Evolutionary conservation across 1,284 basidiomycete genomes (phyloP), one percentile per base, ranked within the genome.

Genomic region (Irpex sp.): DNA sequence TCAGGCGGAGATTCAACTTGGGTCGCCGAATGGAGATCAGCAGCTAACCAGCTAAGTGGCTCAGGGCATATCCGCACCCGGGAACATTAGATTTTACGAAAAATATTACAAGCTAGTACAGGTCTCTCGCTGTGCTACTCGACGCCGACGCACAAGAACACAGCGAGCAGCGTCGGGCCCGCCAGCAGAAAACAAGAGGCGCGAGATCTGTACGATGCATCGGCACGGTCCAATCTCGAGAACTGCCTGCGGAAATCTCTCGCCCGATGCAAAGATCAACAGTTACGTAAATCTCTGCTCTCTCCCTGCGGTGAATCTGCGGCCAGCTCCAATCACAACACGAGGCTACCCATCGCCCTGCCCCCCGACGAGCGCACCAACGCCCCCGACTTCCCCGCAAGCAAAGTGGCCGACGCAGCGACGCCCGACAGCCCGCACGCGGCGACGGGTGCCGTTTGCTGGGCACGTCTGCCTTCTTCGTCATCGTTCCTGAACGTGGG

Each of bases 251-350:
- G 64, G 61, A 56, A 61, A 63, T 63, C 64, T 63, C 59, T 57
- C 57, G 38, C 62, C 62, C 64, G 62, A 65, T 63, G 57, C 58
- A 51, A 47, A 57, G 52, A 57, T 61, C 62, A 61, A 51, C 57
- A 21, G 60, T 72, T 65, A 73, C 71, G 72, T 73, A 73, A 72
- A 65, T 66, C 62, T 65, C 40, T 44, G 40, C 40, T 44, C 40
- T 44, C 66, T 67, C 66, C 64, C 70, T 69, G 66, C 68, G 64
- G 70, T 66, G 69, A 69, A 71, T 71, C 71, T 68, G 64, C 71
- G 68, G 71, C 67, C 54, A 58, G 38, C 51, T 40, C 56, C 40
- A 60, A 40, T 47, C 34, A 36, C 52, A 36, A 57, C 64, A 65
- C 64, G 64, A 65, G 64, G 64, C 64, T 65, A 65, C 64, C 49